A percentile compares a stretch with the other conserved stretches of the same genome.
phyloP scores from a whole-genome alignment of 345 rosid genomes.

The Citrus hindsii region DNA sequence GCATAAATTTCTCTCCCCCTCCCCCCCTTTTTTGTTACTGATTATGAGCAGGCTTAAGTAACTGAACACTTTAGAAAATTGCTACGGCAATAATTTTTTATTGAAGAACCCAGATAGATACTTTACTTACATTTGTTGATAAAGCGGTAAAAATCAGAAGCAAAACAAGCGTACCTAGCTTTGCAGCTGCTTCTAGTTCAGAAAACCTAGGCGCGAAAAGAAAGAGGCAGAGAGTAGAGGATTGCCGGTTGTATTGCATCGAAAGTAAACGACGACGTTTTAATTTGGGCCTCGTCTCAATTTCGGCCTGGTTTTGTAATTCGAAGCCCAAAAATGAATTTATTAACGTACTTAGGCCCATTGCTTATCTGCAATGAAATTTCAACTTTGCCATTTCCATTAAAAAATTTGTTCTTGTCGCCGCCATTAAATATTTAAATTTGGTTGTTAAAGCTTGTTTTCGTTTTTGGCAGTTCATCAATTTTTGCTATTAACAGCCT shows the following conservation, averaged over 20 bases:
- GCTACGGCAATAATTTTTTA: neutral
- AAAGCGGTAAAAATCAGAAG: neutral
- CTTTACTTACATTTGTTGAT: neutral
- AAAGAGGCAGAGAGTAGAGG: accelerated
- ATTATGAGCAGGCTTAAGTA: neutral
- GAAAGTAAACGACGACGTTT: neutral
- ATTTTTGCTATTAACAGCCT: neutral
- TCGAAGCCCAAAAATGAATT: neutral
- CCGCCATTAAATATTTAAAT: too few species aligned
- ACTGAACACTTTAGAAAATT: neutral
- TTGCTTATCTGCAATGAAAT: neutral
- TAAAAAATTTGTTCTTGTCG: too few species aligned
- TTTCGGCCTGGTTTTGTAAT: neutral
- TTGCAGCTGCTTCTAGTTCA: neutral
- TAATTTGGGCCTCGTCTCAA: accelerated
- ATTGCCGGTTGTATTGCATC: neutral
- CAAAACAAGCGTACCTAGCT: neutral
- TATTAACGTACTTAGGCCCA: neutral
- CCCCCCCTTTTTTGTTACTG: too few species aligned
- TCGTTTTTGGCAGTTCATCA: neutral
- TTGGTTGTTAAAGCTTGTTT: neutral
- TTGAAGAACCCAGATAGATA: neutral
- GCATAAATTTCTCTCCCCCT: neutral
- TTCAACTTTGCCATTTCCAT: neutral
- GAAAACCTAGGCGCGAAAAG: neutral